Evolutionary conservation across 2,329 filamentous ascomycete species (phyloP).

Genomic region (Emydomyces testavorans): DNA sequence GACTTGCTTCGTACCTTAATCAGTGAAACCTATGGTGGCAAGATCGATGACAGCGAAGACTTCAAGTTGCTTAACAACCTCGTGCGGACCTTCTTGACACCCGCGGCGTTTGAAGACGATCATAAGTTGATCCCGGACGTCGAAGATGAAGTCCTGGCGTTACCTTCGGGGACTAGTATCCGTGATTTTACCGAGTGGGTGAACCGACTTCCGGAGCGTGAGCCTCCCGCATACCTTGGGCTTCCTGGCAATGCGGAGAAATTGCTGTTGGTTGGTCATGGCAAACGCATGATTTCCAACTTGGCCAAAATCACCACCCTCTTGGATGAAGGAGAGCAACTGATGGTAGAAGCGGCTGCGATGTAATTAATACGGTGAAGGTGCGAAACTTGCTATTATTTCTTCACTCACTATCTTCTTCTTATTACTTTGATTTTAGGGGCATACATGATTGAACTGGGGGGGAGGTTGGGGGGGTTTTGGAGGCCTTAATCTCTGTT

Average conservation of each 20-base stretch:
- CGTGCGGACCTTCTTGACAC: constrained; percentile 68
- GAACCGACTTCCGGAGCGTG: constrained; percentile 78
- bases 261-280: constrained; percentile 76
- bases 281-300: constrained; percentile 71
- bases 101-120: constrained; percentile 80
- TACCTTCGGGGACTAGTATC: constrained; percentile 71
- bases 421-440: neutral
- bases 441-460: neutral
- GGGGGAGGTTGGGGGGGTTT: neutral
- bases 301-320: constrained; percentile 73
- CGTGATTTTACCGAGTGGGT: constrained; percentile 87
- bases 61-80: constrained; percentile 62
- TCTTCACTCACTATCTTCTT: neutral
- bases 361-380: constrained; percentile 8
- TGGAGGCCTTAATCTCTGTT: neutral
- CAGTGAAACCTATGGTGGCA: constrained; percentile 92
- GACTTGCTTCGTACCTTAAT: constrained; percentile 85
- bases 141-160: constrained; percentile 51
- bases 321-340: constrained; percentile 85
- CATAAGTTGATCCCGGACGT: constrained; percentile 70
- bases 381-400: neutral
- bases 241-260: constrained; percentile 95
- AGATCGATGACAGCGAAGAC: constrained; percentile 85
- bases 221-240: constrained; percentile 90
- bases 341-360: constrained; percentile 54